Percentiles rank a stretch among this genome's conserved stretches.
Conservation (phyloP, 2,329 filamentous ascomycete genomes). For the Phoma herbarum region DNA sequence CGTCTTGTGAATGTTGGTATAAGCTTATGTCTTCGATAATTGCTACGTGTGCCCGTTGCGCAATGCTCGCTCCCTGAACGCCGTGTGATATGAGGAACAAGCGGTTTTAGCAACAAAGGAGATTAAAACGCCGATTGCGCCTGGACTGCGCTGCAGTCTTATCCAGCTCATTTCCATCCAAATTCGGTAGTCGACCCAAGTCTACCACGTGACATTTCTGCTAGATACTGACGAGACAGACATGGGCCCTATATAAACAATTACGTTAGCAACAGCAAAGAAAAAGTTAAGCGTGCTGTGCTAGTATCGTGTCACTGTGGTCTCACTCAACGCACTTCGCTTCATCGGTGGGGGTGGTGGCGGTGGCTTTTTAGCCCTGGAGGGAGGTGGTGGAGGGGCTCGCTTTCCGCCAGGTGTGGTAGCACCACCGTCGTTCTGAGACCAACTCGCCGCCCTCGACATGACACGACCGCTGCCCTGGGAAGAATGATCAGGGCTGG, state of each 20-base stretch:
- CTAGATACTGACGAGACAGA: conserved; percentile 26
- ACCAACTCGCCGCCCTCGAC: conserved; percentile 62
- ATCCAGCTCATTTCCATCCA: neutral
- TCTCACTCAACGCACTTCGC: conserved; percentile 59
- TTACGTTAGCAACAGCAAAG: conserved; percentile 27
- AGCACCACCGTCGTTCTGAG: conserved; percentile 43
- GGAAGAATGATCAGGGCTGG: conserved; percentile 59
- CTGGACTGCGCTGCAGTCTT: conserved; percentile 37
- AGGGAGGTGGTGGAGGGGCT: conserved; percentile 65
- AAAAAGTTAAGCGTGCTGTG: conserved; percentile 13
- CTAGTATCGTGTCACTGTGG: conserved; percentile 50
- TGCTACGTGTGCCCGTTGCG: conserved; percentile 10
- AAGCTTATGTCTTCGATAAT: conserved; percentile 8
- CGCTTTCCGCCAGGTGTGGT: conserved; percentile 54
- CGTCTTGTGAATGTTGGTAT: conserved; percentile 2
- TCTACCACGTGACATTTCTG: conserved; percentile 28
- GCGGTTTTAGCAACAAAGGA: conserved; percentile 14
- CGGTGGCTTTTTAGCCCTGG: conserved; percentile 70
- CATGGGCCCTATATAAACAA: conserved; percentile 27
- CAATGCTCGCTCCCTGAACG: conserved; percentile 16
- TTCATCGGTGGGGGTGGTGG: conserved; percentile 72
- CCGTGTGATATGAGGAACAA: conserved; percentile 15
- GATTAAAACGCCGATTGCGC: conserved; percentile 23
- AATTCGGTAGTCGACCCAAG: neutral
- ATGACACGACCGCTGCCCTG: conserved; percentile 57